Conservation (phyloP, 2,329 filamentous ascomycete species). For the Metarhizium rileyi region DNA sequence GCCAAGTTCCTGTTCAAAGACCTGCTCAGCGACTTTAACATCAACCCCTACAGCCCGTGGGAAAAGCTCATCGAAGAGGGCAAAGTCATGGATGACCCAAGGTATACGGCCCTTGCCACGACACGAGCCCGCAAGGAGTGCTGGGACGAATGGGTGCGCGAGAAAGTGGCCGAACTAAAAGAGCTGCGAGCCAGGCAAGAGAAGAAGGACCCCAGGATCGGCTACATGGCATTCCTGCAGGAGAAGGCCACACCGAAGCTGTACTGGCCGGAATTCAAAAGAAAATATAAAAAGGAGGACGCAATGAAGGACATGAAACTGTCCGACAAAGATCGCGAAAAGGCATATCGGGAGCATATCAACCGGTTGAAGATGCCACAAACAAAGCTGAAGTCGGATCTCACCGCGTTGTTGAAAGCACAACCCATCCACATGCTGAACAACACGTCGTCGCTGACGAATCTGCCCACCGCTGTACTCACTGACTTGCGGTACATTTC, state of each 20-base stretch:
- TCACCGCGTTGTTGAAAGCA: conserved; percentile 54
- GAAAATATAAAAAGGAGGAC: conserved; percentile 76
- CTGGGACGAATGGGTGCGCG: conserved; percentile 75
- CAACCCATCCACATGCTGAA: conserved; percentile 51
- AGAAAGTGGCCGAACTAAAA: conserved; percentile 63
- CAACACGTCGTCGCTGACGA: conserved; percentile 43
- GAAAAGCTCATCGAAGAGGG: conserved; percentile 80
- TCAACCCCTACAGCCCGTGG: conserved; percentile 87
- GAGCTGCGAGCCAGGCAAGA: conserved; percentile 64
- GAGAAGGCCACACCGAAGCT: conserved; percentile 79
- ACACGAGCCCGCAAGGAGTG: conserved; percentile 74
- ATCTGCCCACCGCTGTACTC: conserved; percentile 52
- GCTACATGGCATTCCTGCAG: conserved; percentile 73
- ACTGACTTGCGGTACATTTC: conserved; percentile 62
- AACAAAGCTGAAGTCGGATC: conserved; percentile 57
- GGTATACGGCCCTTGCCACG: conserved; percentile 75
- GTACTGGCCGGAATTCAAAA: conserved; percentile 94
- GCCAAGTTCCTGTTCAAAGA: conserved; percentile 72
- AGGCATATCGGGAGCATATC: conserved; percentile 67
- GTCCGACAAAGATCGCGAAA: conserved; percentile 69
- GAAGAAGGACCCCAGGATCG: conserved; percentile 73
- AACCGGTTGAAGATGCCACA: conserved; percentile 55
- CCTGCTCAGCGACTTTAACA: conserved; percentile 68
- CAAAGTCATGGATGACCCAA: conserved; percentile 70
- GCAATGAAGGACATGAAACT: conserved; percentile 68